phyloP scores from a whole-genome alignment of 2,329 filamentous ascomycete species.

The Hypoxylon sp. region DNA sequence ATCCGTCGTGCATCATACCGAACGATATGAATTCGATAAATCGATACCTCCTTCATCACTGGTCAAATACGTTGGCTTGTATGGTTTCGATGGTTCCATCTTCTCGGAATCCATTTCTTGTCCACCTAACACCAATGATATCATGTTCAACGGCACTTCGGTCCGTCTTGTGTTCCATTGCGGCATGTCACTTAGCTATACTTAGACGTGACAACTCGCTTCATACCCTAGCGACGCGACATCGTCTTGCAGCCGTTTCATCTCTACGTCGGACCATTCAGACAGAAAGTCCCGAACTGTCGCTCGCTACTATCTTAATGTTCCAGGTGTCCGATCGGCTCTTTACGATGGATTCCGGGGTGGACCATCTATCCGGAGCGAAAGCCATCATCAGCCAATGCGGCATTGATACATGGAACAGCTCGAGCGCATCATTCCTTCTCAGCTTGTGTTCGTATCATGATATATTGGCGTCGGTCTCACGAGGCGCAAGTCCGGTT shows the following conservation, averaged over 20 bases:
- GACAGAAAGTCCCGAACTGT: constrained; percentile 43
- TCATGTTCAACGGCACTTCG: constrained; percentile 45
- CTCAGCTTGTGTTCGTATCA: constrained; percentile 50
- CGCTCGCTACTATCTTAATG: constrained; percentile 50
- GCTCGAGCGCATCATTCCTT: constrained; percentile 46
- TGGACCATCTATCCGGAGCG: constrained; percentile 50
- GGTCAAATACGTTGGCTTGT: constrained; percentile 45
- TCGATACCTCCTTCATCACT: constrained; percentile 49
- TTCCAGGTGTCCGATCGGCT: constrained; percentile 50
- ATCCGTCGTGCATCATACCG: constrained; percentile 35
- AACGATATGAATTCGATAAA: constrained; percentile 29
- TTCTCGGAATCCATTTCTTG: constrained; percentile 47
- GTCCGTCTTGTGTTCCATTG: constrained; percentile 49
- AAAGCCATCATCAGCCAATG: constrained; percentile 48
- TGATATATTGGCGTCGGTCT: constrained; percentile 50
- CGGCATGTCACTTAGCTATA: constrained; percentile 49
- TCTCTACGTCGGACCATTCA: constrained; percentile 40
- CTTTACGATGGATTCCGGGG: constrained; percentile 46
- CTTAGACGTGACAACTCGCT: constrained; percentile 43
- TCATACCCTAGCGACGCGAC: constrained; percentile 39
- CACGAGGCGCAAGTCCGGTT: constrained; percentile 44
- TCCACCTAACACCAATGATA: constrained; percentile 50
- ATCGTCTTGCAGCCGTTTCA: constrained; percentile 44
- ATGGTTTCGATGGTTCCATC: constrained; percentile 48
- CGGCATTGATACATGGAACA: constrained; percentile 31